Evolutionary conservation across 495 filamentous ascomycete genomes (phyloP), one percentile per base, ranked within the genome.

Genomic region (Glonium stellatum): DNA sequence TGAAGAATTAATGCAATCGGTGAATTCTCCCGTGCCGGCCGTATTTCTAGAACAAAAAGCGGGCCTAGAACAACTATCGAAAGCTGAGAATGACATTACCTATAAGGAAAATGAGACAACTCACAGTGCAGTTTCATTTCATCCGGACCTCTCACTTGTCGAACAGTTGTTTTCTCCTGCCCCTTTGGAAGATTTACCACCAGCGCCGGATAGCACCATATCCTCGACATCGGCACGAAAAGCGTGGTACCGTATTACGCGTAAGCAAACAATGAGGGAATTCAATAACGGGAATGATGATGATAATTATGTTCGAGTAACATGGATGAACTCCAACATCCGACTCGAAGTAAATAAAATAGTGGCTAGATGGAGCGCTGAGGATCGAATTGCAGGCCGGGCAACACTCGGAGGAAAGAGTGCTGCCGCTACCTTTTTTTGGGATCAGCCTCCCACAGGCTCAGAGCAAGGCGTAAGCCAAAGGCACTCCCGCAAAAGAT

Each of bases 231-330:
- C 67, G 31, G 25, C 63, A 0, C 60, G 63, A 6, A 69, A 66
- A 54, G 54, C 67, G 5, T 69, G 67, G 67, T 69, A 69, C 44
- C 63, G 64, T 11, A 54, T 69, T 11, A 67, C 67, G 10, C 53
- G 67, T 15, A 61, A 62, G 19, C 57, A 69, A 25, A 69, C 67
- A 10, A 49, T 69, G 54, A 42, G 67, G 12, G 64, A 69, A 42
- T 69, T 61, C 58, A 69, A 69, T 55, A 66, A 19, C 23, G 67
- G 64, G 13, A 59, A 47, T 42, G 62, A 63, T 34, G 60, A 61
- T 15, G 55, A 66, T 31, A 64, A 54, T 52, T 69, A 69, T 36
- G 51, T 67, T 34, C 63, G 67, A 34, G 61, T 69, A 8, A 60
- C 52, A 8, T 69, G 67, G 67, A 54, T 41, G 1, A 62, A 48